Evolutionary conservation across 116 monocot genomes (phyloP).

Genomic region (Trichopus zeylanicus): DNA sequence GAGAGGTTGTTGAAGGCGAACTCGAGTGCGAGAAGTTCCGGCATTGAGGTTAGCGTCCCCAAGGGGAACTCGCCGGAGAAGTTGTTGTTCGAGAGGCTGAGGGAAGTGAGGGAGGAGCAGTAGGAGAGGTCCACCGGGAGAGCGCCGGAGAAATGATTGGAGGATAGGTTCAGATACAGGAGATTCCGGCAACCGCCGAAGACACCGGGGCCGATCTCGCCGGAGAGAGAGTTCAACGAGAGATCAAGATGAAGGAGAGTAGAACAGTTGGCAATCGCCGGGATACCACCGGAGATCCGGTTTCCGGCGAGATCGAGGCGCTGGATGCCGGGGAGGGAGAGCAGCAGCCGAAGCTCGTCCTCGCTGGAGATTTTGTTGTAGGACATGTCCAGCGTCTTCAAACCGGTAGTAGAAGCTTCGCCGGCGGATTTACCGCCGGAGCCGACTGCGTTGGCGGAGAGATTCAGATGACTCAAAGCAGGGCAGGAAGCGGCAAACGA

Average conservation of each 20-base stretch:
- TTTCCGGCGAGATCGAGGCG: conserved; percentile 26
- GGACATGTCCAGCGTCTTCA: conserved; percentile 35
- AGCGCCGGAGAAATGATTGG: conserved; percentile 42
- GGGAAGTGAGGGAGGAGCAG: conserved; percentile 28
- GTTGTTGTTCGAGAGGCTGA: conserved; percentile 67
- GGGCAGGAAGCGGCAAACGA: conserved; percentile 14
- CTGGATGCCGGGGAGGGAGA: conserved; percentile 7
- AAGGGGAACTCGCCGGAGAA: conserved; percentile 62
- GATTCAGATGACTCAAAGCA: conserved; percentile 17
- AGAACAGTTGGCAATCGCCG: conserved; percentile 3
- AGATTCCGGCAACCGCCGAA: conserved; percentile 24
- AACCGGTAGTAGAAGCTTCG: conserved; percentile 9
- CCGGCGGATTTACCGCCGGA: no score
- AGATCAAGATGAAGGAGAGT: conserved; percentile 8
- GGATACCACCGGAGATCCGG: conserved; percentile 26
- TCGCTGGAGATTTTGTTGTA: conserved; percentile 18
- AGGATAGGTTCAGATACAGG: conserved; percentile 38
- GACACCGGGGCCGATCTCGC: conserved; percentile 19
- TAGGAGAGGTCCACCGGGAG: conserved; percentile 28
- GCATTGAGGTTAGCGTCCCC: conserved; percentile 19
- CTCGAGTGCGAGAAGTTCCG: conserved; percentile 24
- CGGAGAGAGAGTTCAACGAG: conserved; percentile 15
- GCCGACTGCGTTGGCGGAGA: conserved; percentile 23
- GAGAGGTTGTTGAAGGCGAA: conserved; percentile 62
- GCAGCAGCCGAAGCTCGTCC: neutral